Evolutionary conservation across 2,329 filamentous ascomycete genomes (phyloP), one percentile per base, ranked within the genome.

Genomic region (Paraphoma sp.): DNA sequence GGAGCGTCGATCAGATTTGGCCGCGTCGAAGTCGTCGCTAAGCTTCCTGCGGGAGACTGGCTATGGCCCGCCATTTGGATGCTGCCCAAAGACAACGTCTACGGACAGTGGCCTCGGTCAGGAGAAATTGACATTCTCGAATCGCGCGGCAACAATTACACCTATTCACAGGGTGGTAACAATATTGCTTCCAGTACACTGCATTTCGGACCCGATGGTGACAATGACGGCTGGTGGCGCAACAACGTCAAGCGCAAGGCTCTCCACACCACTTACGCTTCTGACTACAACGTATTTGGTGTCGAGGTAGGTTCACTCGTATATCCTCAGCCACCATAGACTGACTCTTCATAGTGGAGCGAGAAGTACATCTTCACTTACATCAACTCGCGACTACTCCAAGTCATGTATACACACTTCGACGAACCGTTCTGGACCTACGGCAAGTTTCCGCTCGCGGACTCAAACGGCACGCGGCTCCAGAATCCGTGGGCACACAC

Each of bases 61-160:
- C 83, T 96, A 10, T 95, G 92, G 92, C 92, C 92, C 2, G 91
- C 91, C n/a, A 94, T 96, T 69, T 93, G 90, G 90, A 91, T 96
- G 89, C 82, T 95, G 81, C 92, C 92, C 1, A 86, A 86, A 45
- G 81, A 88, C 43, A 82, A 87, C 51, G 87, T 81, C 0, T 96
- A 95, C 72, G 92, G 92, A 1, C 68, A 83, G 1, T 96, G 92
- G 92, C 92, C 92, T 1, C 78, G 81, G 7, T 93, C 90, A 8
- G 92, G 92, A 45, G 91, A 95, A 77, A 95, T 96, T 49, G 92
- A 96, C 73, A 91, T 96, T 52, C 80, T 87, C 69, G 91, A 95
- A 77, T 87, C 87, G 29, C 89, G 92, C 54, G 92, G 92, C 57
- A 96, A 96, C 81, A 92, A 94, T 78, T 86, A 88, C 78, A 87